Evolutionary conservation across 768 basidiomycete species (phyloP), one percentile per base, ranked within the genome.

Genomic region (Clitopilus passeckerianus): DNA sequence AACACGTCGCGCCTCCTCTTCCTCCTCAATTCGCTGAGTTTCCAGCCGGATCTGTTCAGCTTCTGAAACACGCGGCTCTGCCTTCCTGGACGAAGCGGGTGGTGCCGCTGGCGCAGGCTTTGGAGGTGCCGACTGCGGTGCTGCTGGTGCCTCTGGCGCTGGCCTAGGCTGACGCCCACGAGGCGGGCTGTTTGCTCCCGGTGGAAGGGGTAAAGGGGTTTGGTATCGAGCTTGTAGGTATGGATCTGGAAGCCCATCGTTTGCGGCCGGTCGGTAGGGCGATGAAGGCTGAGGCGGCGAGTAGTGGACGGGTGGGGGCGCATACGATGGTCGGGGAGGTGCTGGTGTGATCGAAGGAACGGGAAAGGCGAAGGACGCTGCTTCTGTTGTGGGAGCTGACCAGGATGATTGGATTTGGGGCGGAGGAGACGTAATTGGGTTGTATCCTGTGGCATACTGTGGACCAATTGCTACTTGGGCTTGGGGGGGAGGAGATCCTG

Each of bases 201-300:
- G 71, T n/a, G 85, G 85, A 8, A 85, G 73, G 3, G 84, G 84
- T 15, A 86, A 70, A 15, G 86, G 83, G 0, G 78, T 72, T 50
- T 78, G 75, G 67, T 86, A 87, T 18, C 84, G 79, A 20, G 68
- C 70, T 35, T 72, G 67, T 8, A 79, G 70, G 63, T 80, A 76
- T 24, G 79, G 76, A 63, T 81, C 80, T 1, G 74, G 76, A 6
- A 75, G 57, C 24, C 46, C 46, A 4, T 50, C 22, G 10, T 50
- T 70, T 24, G 57, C 62, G 5, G 61, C 44, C 15, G 5, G 54
- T 16, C 24, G 54, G 14, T 67, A 64, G 1, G 68, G 46, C 12
- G 46, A 2, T 9, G 20, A 23, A 16, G 46, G n/a, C 10, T 50
- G 46, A 12, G 46, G 6, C 4, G 46, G 67, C 22, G 64, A 61